A percentile compares a stretch with the other conserved stretches of the same genome.
These are phyloP conservation scores for Verbena officinalis DNA, from an alignment of 257 asterid species.

Conservation along the genomic window DNA sequence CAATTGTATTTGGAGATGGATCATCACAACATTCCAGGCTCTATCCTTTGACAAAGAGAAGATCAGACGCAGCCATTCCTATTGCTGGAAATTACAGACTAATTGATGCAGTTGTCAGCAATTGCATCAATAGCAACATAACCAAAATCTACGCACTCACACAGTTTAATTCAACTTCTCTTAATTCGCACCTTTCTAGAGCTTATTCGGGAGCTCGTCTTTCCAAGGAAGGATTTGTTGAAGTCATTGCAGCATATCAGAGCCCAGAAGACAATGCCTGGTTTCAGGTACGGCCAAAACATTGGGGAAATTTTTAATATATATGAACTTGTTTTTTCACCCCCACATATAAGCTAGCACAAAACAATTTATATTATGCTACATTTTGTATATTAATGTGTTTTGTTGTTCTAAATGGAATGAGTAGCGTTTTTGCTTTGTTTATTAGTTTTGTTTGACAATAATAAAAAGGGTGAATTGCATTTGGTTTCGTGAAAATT, in stretches of 20 bases:
- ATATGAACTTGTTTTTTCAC: too few relatives aligned
- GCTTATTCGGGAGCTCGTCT: constrained; percentile 69
- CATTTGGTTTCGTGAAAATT: too few relatives aligned
- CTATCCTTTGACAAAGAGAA: constrained; percentile 75
- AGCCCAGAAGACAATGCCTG: constrained; percentile 75
- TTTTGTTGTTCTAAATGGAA: too few relatives aligned
- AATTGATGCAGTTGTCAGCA: constrained; percentile 82
- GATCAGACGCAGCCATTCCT: constrained; percentile 86
- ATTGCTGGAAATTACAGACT: constrained; percentile 86
- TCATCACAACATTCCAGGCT: constrained; percentile 61
- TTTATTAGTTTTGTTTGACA: too few relatives aligned
- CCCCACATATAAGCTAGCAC: too few relatives aligned
- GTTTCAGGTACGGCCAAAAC: constrained; percentile 73
- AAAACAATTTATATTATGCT: too few relatives aligned
- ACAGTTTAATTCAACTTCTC: constrained; percentile 84
- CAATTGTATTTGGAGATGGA: constrained; percentile 87
- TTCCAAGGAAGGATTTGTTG: constrained; percentile 64
- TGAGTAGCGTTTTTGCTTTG: too few relatives aligned
- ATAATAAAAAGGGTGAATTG: too few relatives aligned
- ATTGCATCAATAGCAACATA: constrained; percentile 89
- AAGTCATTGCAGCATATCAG: constrained; percentile 85
- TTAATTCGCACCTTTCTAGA: constrained; percentile 85
- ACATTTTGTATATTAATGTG: too few relatives aligned
- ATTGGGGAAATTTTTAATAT: too few relatives aligned
- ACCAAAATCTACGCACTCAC: constrained; percentile 83